phyloP scores from a whole-genome alignment of 164 flowering plant species.

The Saururus chinensis region DNA sequence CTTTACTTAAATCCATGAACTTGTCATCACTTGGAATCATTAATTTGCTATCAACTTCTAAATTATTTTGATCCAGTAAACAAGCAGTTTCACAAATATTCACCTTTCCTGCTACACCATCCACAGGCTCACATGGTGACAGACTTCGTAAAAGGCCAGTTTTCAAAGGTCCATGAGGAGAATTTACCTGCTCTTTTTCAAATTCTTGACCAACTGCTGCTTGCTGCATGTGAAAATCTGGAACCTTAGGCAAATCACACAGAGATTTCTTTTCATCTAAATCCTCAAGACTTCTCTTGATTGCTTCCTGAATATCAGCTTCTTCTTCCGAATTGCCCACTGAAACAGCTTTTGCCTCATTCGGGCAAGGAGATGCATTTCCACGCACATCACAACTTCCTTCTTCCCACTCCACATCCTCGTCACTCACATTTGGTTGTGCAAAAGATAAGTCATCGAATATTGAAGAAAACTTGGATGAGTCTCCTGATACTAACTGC shows the following conservation, averaged over 20 bases:
- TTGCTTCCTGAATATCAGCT: conserved; percentile 79
- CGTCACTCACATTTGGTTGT: conserved; percentile 23
- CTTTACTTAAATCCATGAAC: not conserved
- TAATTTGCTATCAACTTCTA: conserved; percentile 7
- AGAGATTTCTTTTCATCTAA: conserved; percentile 7
- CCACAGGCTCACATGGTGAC: conserved; percentile 5
- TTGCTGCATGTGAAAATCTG: not conserved
- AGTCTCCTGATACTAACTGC: conserved; percentile 47
- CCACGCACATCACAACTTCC: conserved; percentile 26
- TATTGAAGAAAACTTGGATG: conserved; percentile 22
- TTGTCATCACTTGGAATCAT: conserved; percentile 1
- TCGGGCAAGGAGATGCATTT: conserved; percentile 11
- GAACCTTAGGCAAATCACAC: conserved; percentile 9
- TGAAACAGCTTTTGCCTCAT: conserved; percentile 21
- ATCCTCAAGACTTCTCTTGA: conserved; percentile 71
- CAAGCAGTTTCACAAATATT: not conserved
- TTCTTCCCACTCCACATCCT: conserved; percentile 74
- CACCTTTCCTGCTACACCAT: conserved; percentile 12
- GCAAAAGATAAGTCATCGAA: conserved; percentile 6
- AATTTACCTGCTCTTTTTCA: conserved; percentile 9
- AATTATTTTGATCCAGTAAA: not conserved
- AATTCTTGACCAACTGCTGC: not conserved
- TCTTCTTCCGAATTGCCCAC: conserved; percentile 64
- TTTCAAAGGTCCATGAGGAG: conserved; percentile 5
- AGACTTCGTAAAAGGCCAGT: conserved; percentile 9